Percentiles rank a stretch among this genome's conserved stretches.
phyloP scores from a whole-genome alignment of 768 basidiomycete species.

The Ramaria sp. region DNA sequence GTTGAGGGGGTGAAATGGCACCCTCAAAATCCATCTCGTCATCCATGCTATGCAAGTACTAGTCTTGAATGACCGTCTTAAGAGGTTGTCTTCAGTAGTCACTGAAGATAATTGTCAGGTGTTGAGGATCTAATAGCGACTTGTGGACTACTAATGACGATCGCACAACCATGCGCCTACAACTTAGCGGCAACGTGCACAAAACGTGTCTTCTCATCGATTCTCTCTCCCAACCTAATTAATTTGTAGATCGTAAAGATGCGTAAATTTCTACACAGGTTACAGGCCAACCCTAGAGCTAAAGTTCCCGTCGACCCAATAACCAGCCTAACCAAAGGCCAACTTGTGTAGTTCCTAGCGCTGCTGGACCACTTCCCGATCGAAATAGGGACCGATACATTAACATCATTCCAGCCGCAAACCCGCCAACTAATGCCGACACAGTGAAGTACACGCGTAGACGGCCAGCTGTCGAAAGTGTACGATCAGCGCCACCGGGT shows the following conservation, averaged over 20 bases:
- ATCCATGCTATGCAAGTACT: conserved; percentile 44
- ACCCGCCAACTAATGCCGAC: conserved; percentile 64
- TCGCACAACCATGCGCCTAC: neutral
- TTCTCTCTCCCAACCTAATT: neutral
- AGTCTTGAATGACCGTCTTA: neutral
- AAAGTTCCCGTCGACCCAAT: conserved; percentile 40
- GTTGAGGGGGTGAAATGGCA: conserved; percentile 23
- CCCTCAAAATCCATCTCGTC: conserved; percentile 67
- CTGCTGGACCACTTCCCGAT: conserved; percentile 45
- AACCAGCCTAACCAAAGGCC: conserved; percentile 61
- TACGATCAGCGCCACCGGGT: conserved; percentile 78
- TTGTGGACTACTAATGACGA: conserved; percentile 3
- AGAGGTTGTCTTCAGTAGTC: neutral
- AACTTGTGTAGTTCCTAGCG: conserved; percentile 29
- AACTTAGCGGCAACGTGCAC: neutral
- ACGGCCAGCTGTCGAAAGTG: conserved; percentile 56
- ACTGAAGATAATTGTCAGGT: neutral
- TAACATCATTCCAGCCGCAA: conserved; percentile 62
- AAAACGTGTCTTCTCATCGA: conserved; percentile 8
- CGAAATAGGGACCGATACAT: conserved; percentile 57
- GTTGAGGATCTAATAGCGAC: conserved; percentile 5
- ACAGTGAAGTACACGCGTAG: conserved; percentile 63
- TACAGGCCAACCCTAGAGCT: conserved; percentile 10
- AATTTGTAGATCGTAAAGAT: neutral
- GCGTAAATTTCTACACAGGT: neutral